Percentiles rank a stretch among this genome's conserved stretches.
Conservation (phyloP, 345 rosid species). For the Conringia planisiliqua region DNA sequence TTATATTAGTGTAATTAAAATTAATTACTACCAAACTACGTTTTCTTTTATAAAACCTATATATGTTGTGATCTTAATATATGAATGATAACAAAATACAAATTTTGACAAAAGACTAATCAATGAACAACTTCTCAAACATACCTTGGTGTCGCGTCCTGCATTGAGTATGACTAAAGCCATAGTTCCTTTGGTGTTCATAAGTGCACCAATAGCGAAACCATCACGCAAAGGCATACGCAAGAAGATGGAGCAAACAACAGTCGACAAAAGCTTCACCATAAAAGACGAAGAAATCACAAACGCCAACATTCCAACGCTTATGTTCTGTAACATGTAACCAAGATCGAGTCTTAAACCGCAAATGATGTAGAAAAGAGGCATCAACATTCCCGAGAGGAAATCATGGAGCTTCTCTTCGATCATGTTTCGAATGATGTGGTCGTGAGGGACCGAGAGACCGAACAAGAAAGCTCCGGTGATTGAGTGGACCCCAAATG, state of each 20-base stretch:
- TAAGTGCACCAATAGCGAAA: conserved; percentile 46
- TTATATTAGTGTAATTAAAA: no score
- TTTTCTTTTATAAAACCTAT: no score
- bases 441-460: conserved; percentile 48
- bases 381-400: conserved; percentile 41
- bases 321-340: neutral
- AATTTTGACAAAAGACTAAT: neutral
- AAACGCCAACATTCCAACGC: neutral
- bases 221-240: conserved; percentile 39
- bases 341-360: conserved; percentile 37
- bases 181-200: conserved; percentile 70
- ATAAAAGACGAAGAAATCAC: conserved; percentile 18
- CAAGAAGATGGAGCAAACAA: conserved; percentile 28
- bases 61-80: no score
- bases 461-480: conserved; percentile 71
- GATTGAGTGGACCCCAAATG: conserved; percentile 47
- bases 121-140: neutral
- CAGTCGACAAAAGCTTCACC: conserved; percentile 45
- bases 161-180: conserved; percentile 46
- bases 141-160: conserved; percentile 46
- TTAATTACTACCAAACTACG: no score
- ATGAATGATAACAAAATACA: neutral
- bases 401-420: conserved; percentile 47
- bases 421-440: conserved; percentile 26
- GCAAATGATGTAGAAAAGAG: conserved; percentile 44